Evolutionary conservation across 2,329 filamentous ascomycete genomes (phyloP).

Genomic region (Scytalidium sp.): DNA sequence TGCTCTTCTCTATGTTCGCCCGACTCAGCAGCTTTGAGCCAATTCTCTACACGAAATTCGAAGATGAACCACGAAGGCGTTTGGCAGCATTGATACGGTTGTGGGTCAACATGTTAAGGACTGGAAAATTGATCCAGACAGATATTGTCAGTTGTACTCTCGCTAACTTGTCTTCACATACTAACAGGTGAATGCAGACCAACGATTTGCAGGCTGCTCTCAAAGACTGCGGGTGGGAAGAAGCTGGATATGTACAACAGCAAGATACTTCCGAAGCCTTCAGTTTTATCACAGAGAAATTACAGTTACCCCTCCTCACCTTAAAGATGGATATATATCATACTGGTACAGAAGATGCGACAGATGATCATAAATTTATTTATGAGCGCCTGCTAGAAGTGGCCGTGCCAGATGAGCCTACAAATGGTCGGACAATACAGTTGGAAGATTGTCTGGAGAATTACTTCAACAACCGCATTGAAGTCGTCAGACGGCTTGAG

Average conservation of each 20-base stretch:
- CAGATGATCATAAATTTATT: slow-evolving; percentile 91
- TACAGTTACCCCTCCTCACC: slow-evolving; percentile 83
- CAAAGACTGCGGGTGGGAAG: slow-evolving; percentile 83
- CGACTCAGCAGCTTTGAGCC: slow-evolving; percentile 87
- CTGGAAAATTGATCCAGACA: slow-evolving; percentile 78
- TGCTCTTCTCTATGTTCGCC: slow-evolving; percentile 95
- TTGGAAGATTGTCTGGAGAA: slow-evolving; percentile 89
- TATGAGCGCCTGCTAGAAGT: slow-evolving; percentile 90
- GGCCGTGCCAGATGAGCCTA: slow-evolving; percentile 73
- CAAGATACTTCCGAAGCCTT: slow-evolving; percentile 97
- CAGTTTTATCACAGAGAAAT: slow-evolving; percentile 85
- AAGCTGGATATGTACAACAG: slow-evolving; percentile 73
- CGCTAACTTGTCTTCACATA: background rate
- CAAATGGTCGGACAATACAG: slow-evolving; percentile 66
- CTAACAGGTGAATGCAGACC: slow-evolving; percentile 52
- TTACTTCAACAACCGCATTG: slow-evolving; percentile 86
- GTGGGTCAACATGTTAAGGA: slow-evolving; percentile 90
- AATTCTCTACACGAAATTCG: slow-evolving; percentile 78
- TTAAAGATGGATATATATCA: slow-evolving; percentile 95
- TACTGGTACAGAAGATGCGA: slow-evolving; percentile 76
- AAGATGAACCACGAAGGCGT: slow-evolving; percentile 67
- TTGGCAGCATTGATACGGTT: slow-evolving; percentile 77
- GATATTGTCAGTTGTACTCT: slow-evolving; percentile 63
- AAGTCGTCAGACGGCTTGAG: slow-evolving; percentile 75
- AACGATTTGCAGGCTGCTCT: slow-evolving; percentile 78